Percentiles rank a stretch among this genome's conserved stretches.
Conservation (phyloP, 225 moss, liverwort and hornwort genomes). For the Asterella californica region DNA sequence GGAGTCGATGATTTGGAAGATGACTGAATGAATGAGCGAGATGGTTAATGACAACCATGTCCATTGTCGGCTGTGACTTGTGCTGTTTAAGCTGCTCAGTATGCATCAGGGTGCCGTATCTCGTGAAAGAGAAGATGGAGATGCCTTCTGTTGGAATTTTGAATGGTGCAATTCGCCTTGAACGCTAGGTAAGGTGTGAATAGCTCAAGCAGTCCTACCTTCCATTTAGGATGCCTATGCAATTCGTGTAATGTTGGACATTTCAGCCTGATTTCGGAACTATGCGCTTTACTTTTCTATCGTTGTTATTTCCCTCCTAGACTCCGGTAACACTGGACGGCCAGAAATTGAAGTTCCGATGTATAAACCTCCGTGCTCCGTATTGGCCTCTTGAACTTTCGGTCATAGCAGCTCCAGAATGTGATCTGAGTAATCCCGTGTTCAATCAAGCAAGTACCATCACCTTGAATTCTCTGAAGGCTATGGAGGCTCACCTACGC, state of each 20-base stretch:
- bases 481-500: not conserved
- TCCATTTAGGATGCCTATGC: not conserved
- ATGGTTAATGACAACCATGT: not conserved
- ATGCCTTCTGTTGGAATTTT: not conserved
- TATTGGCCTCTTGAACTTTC: not conserved
- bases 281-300: not conserved
- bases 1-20: not conserved
- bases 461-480: not conserved
- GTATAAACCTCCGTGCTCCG: not conserved
- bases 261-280: not conserved
- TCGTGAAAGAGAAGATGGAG: not conserved
- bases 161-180: not conserved
- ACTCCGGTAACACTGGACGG: not conserved
- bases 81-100: not conserved
- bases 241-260: not conserved
- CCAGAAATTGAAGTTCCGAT: not conserved
- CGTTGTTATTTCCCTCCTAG: not conserved
- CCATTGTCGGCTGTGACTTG: not conserved
- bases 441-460: not conserved
- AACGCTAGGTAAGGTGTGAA: not conserved
- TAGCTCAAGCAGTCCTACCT: too few relatives aligned
- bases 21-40: not conserved
- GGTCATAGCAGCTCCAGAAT: not conserved
- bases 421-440: too few relatives aligned
- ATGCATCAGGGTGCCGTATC: not conserved